Conservation (phyloP, 495 filamentous ascomycete genomes). For the Hyaloscypha hepaticicola region DNA sequence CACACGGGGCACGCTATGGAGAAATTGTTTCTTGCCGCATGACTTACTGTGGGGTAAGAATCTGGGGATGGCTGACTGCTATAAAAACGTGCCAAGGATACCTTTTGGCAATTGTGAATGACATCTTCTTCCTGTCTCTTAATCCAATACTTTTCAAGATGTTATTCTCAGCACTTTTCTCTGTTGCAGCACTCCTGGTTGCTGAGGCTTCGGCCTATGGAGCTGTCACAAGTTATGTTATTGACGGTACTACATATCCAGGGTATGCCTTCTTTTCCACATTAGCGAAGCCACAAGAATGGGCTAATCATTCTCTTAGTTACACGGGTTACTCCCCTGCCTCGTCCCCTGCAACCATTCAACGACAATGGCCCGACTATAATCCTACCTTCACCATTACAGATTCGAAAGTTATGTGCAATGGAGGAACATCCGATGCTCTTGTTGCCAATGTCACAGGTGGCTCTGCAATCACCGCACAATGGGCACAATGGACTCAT, state of each 20-base stretch:
- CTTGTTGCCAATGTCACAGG: constrained; percentile 43
- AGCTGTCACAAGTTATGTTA: constrained; percentile 56
- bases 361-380: constrained; percentile 56
- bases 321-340: constrained; percentile 50
- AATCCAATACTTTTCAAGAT: constrained; percentile 28
- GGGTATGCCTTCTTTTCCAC: constrained; percentile 35
- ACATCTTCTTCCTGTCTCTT: not conserved
- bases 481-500: constrained; percentile 59
- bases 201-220: constrained; percentile 51
- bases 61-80: constrained; percentile 1
- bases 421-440: constrained; percentile 51
- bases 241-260: constrained; percentile 49
- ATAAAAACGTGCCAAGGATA: not conserved
- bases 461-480: constrained; percentile 48
- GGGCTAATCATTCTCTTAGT: constrained; percentile 26
- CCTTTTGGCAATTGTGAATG: not conserved
- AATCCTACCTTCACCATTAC: constrained; percentile 46
- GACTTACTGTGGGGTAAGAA: constrained; percentile 18
- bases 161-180: constrained; percentile 27
- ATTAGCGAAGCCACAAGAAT: not conserved
- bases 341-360: constrained; percentile 47
- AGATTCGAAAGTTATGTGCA: constrained; percentile 49
- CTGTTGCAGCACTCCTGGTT: constrained; percentile 26
- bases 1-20: not conserved
- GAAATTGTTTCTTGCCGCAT: constrained; percentile 4